These are phyloP conservation scores for Solanum boliviense DNA, from an alignment of 257 asterid genomes.

Conservation along the genomic window DNA sequence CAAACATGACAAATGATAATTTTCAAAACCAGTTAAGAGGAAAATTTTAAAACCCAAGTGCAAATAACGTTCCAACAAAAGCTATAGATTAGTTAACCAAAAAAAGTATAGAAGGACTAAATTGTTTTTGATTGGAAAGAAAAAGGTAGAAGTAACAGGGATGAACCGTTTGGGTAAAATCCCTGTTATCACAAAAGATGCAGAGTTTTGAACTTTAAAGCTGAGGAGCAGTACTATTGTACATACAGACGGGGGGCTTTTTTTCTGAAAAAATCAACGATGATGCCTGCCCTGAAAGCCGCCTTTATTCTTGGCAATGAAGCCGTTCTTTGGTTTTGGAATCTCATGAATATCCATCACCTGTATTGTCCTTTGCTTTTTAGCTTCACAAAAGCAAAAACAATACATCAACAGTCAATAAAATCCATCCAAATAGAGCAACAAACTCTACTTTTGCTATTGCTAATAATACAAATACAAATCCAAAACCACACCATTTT, in stretches of 20 bases:
- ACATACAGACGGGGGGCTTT: not conserved
- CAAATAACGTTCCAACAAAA: not conserved
- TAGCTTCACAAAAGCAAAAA: constrained; percentile 52
- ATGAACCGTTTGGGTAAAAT: constrained; percentile 2
- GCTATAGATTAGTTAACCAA: not conserved
- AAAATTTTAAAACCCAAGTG: not conserved
- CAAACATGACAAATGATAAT: not conserved
- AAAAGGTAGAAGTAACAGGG: not conserved
- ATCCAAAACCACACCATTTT: constrained; percentile 60
- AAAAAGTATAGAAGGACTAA: not conserved
- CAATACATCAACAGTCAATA: constrained; percentile 10
- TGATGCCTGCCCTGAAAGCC: constrained; percentile 83
- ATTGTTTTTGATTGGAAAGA: not conserved
- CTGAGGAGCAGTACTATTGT: constrained; percentile 2
- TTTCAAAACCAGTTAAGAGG: not conserved
- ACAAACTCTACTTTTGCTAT: not conserved
- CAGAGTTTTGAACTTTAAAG: not conserved
- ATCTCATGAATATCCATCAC: constrained; percentile 95
- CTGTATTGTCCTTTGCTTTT: constrained; percentile 90
- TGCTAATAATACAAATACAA: not conserved
- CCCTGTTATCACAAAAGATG: constrained; percentile 2
- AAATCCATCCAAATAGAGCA: not conserved
- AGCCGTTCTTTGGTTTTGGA: constrained; percentile 73
- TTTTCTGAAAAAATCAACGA: constrained; percentile 31
- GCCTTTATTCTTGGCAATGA: constrained; percentile 68